Evolutionary conservation across 305 asterid genomes (phyloP), one percentile per base, ranked within the genome.

Genomic region (Rubia peregrina): DNA sequence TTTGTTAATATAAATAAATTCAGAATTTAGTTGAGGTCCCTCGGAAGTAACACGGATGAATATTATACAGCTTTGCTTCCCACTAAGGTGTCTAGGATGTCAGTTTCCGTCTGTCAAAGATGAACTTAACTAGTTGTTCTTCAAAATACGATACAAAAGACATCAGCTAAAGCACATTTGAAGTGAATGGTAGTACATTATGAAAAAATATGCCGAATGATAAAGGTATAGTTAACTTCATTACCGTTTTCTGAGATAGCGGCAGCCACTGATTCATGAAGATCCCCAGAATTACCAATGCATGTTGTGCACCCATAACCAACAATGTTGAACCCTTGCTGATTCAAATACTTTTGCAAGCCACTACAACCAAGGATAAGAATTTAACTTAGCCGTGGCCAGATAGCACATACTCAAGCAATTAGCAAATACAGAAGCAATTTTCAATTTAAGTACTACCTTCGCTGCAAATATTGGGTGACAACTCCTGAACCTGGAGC

Each of bases 251-350:
- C 92, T 2, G 85, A 30, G 77, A 90, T 87, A 65, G 83, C 90
- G 59, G 89, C 76, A 75, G 92, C 81, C 60, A 91, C 97, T 65
- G 97, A 83, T 78, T 89, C 97, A 53, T 89, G 88, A 61, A 91
- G 92, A 72, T 91, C 97, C 72, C 97, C 96, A 14, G 97, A 91
- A 83, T 91, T 91, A 71, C 97, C 97, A 67, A 91, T 91, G 77
- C 97, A 91, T 55, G 97, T 90, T 26, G 97, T 91, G 84, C 97
- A 91, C 61, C 97, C 97, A 85, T 87, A 91, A 71, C 97, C 97
- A 67, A 91, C 96, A 63, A 89, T 85, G 67, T 86, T 38, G 73
- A 90, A 91, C 63, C 97, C 97, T 81, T 89, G 97, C 82, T 87
- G 87, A 78, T 86, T 89, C 83, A 89, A 80, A 81, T 89, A 91